These are phyloP conservation scores for Pythium angustatum DNA, from an alignment of 352 stramenopile species.

Conservation along the genomic window DNA sequence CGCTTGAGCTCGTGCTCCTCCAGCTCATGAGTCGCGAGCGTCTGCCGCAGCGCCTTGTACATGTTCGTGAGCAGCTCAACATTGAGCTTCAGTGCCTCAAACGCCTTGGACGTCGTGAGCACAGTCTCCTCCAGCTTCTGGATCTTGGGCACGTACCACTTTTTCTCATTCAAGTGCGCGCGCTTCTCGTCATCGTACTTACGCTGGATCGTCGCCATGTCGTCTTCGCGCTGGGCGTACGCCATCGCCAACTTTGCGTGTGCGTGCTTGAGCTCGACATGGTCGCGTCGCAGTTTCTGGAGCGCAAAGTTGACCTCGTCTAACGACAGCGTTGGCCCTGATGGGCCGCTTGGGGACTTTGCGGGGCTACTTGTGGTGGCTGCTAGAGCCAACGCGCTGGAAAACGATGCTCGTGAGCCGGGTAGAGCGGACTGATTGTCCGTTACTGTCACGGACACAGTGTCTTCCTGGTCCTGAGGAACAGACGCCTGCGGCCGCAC, in stretches of 20 bases:
- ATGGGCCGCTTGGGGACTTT: background rate
- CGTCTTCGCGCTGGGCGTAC: conserved; percentile 79
- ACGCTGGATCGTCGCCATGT: conserved; percentile 57
- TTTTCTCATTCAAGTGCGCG: conserved; percentile 63
- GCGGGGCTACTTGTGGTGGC: background rate
- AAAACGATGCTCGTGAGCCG: background rate
- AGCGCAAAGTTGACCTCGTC: conserved; percentile 69
- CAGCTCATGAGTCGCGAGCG: conserved; percentile 48
- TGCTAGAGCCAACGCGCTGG: background rate
- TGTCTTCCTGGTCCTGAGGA: background rate
- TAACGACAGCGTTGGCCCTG: conserved; percentile 17
- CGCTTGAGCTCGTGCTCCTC: conserved; percentile 61
- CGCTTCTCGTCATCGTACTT: conserved; percentile 75
- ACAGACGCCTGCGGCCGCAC: background rate
- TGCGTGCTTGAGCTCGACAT: conserved; percentile 54
- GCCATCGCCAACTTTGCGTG: conserved; percentile 62
- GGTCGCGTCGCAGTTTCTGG: conserved; percentile 76
- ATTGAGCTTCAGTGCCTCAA: conserved; percentile 80
- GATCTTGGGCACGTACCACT: conserved; percentile 67
- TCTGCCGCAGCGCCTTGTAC: conserved; percentile 73
- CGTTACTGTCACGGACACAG: background rate
- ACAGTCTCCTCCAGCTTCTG: conserved; percentile 77
- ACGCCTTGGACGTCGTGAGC: conserved; percentile 52
- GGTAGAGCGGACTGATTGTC: background rate
- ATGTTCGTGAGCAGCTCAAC: conserved; percentile 87